Evolutionary conservation across 805 yeast species (phyloP).

Genomic region (Dipodascopsis tothii): DNA sequence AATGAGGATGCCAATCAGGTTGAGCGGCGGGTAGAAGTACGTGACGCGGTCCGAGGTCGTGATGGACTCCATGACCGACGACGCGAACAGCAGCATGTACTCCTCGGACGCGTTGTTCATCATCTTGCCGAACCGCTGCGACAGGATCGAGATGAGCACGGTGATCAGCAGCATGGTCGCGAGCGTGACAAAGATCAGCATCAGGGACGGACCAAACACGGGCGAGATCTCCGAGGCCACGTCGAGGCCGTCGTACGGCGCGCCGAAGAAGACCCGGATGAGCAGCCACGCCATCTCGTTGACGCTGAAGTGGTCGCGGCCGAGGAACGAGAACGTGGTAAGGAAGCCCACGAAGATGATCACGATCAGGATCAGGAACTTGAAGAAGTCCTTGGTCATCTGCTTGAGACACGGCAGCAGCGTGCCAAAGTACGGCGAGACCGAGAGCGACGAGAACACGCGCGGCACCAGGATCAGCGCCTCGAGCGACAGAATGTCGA

Average conservation of each 20-base stretch:
- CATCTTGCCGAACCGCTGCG: constrained; percentile 29
- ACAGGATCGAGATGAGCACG: constrained; percentile 32
- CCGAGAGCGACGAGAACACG: constrained; percentile 28
- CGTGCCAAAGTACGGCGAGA: constrained; percentile 32
- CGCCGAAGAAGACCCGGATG: constrained; percentile 31
- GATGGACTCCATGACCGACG: constrained; percentile 30
- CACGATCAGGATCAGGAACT: constrained; percentile 27
- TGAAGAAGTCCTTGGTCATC: constrained; percentile 29
- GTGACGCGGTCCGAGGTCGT: constrained; percentile 31
- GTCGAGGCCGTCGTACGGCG: constrained; percentile 30
- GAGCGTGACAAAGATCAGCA: constrained; percentile 31
- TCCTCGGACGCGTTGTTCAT: constrained; percentile 33
- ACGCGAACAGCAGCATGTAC: constrained; percentile 28
- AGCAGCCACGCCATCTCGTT: constrained; percentile 30
- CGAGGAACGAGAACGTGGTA: constrained; percentile 31
- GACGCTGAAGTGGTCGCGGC: constrained; percentile 27
- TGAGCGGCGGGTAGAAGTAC: constrained; percentile 31
- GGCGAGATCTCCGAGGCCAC: constrained; percentile 29
- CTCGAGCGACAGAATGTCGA: constrained; percentile 29
- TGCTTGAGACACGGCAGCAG: constrained; percentile 31
- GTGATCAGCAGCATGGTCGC: constrained; percentile 28
- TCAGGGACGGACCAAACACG: constrained; percentile 30
- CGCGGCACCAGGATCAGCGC: constrained; percentile 30
- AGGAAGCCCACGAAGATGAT: constrained; percentile 30
- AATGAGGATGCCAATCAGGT: constrained; percentile 26